phyloP scores from a whole-genome alignment of 2,329 filamentous ascomycete genomes.

The Cladosporium sp. region DNA sequence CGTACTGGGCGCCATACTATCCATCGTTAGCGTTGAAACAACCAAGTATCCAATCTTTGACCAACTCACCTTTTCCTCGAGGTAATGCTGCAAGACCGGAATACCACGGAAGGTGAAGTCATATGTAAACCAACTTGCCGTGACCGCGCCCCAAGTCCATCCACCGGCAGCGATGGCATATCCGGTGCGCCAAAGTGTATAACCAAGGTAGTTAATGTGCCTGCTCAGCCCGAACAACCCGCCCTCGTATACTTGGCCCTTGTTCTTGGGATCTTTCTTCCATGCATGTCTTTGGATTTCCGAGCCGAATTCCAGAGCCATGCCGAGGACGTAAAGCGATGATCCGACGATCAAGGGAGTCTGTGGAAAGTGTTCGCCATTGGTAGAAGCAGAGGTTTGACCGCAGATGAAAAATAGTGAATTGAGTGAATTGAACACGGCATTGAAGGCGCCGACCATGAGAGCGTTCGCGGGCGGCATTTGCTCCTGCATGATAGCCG shows the following conservation, averaged over 20 bases:
- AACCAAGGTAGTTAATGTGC: constrained; percentile 54
- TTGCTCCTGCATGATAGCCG: constrained; percentile 46
- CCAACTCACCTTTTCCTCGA: constrained; percentile 36
- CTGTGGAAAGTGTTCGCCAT: constrained; percentile 39
- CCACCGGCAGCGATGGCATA: constrained; percentile 49
- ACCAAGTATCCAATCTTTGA: background rate
- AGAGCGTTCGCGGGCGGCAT: constrained; percentile 44
- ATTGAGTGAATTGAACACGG: constrained; percentile 52
- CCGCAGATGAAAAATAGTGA: constrained; percentile 51
- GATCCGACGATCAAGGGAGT: constrained; percentile 46
- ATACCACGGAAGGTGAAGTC: constrained; percentile 45
- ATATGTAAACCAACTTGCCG: constrained; percentile 39
- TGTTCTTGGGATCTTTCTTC: constrained; percentile 49
- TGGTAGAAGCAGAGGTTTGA: constrained; percentile 43
- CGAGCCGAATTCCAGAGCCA: constrained; percentile 51
- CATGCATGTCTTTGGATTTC: constrained; percentile 55
- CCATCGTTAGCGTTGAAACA: background rate
- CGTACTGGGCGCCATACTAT: constrained; percentile 39
- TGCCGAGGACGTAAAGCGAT: constrained; percentile 48
- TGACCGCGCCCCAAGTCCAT: constrained; percentile 40
- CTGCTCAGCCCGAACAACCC: constrained; percentile 48
- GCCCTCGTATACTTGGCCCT: constrained; percentile 49
- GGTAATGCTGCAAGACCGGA: constrained; percentile 49
- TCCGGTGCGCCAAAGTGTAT: constrained; percentile 48
- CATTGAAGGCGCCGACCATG: constrained; percentile 50